These are phyloP conservation scores for Rhododendron molle DNA, from an alignment of 148 eudicot species.

Conservation along the genomic window DNA sequence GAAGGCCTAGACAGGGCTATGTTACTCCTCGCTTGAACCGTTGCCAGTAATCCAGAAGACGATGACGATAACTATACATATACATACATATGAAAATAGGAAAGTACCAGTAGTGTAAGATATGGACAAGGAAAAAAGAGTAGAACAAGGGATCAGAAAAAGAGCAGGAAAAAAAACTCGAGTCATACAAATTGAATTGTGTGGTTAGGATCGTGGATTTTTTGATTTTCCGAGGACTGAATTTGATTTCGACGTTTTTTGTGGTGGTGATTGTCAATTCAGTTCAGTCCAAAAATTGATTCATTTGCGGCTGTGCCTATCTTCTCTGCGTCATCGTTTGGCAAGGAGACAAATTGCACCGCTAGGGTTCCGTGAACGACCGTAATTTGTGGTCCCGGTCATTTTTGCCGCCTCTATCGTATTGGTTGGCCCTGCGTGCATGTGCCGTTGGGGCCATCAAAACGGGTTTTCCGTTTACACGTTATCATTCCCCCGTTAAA, in stretches of 20 bases:
- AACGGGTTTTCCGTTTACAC: background rate
- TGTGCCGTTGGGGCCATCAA: background rate
- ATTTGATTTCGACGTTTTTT: background rate
- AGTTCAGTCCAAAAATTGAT: background rate
- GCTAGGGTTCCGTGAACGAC: constrained; percentile 29
- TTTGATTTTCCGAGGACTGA: background rate
- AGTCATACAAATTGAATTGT: background rate
- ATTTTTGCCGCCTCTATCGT: background rate
- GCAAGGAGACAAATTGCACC: background rate
- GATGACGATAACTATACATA: background rate
- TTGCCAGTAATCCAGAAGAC: background rate
- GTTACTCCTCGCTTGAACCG: background rate
- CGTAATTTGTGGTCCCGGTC: background rate
- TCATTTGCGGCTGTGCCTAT: background rate
- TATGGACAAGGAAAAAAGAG: background rate
- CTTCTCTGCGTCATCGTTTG: background rate
- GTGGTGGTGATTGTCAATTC: background rate
- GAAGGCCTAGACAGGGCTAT: background rate
- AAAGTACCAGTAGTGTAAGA: background rate
- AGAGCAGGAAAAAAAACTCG: background rate
- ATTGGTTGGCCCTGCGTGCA: background rate
- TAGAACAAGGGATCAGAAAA: background rate
- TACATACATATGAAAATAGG: background rate
- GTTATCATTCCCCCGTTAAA: background rate
- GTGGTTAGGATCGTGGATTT: background rate